Percentiles rank a stretch among this genome's conserved stretches.
Evolutionary conservation across 208 protist genomes (phyloP).

Genomic region (Leishmania amazonensis): DNA sequence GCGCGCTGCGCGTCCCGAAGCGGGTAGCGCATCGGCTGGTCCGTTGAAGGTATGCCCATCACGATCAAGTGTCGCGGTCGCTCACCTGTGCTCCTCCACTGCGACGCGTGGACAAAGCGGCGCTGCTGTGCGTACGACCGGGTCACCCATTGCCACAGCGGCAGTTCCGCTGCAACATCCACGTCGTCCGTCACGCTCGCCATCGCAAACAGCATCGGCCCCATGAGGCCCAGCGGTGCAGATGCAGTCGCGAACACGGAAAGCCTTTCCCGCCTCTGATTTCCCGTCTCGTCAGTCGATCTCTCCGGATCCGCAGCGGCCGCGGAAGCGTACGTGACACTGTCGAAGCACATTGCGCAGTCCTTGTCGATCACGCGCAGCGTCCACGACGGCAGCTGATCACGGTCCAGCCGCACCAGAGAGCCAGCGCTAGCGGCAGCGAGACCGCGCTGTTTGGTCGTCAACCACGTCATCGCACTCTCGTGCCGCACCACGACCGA

Average conservation of each 20-base stretch:
- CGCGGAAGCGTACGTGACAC: neutral
- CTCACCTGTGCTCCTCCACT: too few relatives aligned
- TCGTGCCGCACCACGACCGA: neutral
- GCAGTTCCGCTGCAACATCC: too few relatives aligned
- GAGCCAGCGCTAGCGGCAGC: neutral
- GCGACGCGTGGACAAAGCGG: too few relatives aligned
- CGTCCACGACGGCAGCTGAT: neutral
- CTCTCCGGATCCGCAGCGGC: neutral
- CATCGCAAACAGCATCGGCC: too few relatives aligned
- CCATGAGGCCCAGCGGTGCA: conserved; percentile 5
- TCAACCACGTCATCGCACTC: neutral
- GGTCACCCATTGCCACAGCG: too few relatives aligned
- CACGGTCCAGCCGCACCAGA: neutral
- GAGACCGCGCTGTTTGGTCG: neutral
- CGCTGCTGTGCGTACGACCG: too few relatives aligned
- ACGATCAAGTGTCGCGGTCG: conserved; percentile 17
- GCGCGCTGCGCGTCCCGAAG: conserved; percentile 40
- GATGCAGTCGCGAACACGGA: neutral
- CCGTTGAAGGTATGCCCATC: conserved; percentile 45
- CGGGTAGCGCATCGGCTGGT: conserved; percentile 21
- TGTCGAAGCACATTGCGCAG: neutral
- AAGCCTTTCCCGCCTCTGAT: neutral
- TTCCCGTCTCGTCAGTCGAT: neutral
- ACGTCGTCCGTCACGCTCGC: too few relatives aligned
- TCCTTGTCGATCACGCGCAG: neutral